These are phyloP conservation scores for Termitomyces sp. DNA, from an alignment of 768 basidiomycete genomes.

Conservation along the genomic window DNA sequence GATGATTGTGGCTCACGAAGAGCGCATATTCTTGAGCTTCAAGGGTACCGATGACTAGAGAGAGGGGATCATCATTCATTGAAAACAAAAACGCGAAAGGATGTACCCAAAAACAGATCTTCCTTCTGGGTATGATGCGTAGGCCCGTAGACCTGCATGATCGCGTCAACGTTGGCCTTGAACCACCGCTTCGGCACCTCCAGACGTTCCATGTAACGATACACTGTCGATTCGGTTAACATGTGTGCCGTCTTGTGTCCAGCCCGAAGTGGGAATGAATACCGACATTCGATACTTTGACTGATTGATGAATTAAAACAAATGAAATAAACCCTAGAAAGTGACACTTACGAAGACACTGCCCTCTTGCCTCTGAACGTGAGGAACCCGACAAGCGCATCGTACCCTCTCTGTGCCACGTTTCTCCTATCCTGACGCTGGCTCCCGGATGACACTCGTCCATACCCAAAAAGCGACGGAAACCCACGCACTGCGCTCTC, in stretches of 20 bases:
- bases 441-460: constrained; percentile 39
- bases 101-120: constrained; percentile 49
- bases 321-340: constrained; percentile 41
- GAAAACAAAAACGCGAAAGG: background rate
- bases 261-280: constrained; percentile 52
- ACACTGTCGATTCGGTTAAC: constrained; percentile 64
- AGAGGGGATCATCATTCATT: background rate
- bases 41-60: constrained; percentile 59
- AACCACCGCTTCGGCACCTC: constrained; percentile 72
- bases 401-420: constrained; percentile 50
- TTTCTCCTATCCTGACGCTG: constrained; percentile 55
- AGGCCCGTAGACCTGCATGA: constrained; percentile 50
- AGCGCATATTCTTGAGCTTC: constrained; percentile 67
- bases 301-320: constrained; percentile 32
- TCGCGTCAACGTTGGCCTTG: constrained; percentile 55
- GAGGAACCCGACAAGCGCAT: constrained; percentile 45
- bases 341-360: constrained; percentile 36
- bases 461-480: constrained; percentile 56
- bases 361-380: constrained; percentile 33
- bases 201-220: constrained; percentile 58
- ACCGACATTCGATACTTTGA: constrained; percentile 42
- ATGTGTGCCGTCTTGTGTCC: constrained; percentile 65
- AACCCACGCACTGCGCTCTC: constrained; percentile 38
- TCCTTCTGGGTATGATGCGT: constrained; percentile 45
- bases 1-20: constrained; percentile 70